Evolutionary conservation across 768 basidiomycete species (phyloP).

Genomic region (Calocera viscosa): DNA sequence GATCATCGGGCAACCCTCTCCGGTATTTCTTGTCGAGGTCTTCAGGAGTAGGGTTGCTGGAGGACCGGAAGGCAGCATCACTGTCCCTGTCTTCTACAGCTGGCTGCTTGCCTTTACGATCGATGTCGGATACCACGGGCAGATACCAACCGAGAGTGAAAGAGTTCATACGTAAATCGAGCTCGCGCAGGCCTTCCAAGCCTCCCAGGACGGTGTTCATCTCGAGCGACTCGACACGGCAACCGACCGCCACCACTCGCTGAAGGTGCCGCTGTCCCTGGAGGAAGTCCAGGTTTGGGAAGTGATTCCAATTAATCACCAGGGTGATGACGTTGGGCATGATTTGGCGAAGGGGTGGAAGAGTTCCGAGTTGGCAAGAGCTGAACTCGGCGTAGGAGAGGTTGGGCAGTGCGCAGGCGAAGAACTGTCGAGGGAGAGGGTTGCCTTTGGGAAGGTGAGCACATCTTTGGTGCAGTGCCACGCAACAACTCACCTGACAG

Average conservation of each 20-base stretch:
- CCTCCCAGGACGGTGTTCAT: constrained; percentile 14
- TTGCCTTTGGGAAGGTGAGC: constrained; percentile 41
- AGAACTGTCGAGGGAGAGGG: constrained; percentile 29
- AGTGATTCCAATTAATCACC: constrained; percentile 95
- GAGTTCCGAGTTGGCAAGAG: constrained; percentile 60
- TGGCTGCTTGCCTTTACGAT: not conserved
- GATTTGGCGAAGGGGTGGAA: constrained; percentile 55
- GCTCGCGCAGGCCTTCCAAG: not conserved
- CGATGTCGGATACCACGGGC: constrained; percentile 36
- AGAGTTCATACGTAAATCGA: constrained; percentile 67
- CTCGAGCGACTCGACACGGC: constrained; percentile 59
- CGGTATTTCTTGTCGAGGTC: constrained; percentile 78
- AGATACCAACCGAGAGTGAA: constrained; percentile 94
- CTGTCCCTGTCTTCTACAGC: not conserved
- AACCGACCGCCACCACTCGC: constrained; percentile 76
- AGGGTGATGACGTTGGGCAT: constrained; percentile 79
- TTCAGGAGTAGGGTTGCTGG: constrained; percentile 39
- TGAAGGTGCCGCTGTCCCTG: constrained; percentile 61
- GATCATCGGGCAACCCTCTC: constrained; percentile 75
- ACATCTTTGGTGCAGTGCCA: not conserved
- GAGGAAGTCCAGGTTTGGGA: constrained; percentile 51
- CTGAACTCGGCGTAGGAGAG: constrained; percentile 87
- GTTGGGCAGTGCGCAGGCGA: constrained; percentile 67
- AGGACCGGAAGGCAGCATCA: not conserved
- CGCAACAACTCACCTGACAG: constrained; percentile 60